Base-by-base conservation (phyloP, 768 basidiomycete species). In the Suillus placidus region DNA sequence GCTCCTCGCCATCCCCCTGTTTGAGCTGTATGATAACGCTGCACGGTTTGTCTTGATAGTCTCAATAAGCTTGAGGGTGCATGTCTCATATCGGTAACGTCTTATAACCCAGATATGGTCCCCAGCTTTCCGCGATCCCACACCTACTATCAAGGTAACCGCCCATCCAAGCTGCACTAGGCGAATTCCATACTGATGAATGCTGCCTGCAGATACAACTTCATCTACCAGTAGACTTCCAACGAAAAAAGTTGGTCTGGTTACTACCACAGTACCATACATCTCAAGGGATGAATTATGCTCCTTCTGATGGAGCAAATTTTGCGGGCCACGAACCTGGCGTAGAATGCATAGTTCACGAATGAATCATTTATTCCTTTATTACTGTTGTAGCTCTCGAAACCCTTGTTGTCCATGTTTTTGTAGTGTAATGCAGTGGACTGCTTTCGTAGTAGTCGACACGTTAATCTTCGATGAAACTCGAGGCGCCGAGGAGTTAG, bases 1-100 rank as follows among this genome's bases (percentile, higher is more conserved):
- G 75, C 87, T 99, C 9, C 88, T 97, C 49, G 97, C 96, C 20
- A 94, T 98, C 55, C 97, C 97, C 0, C 82, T 99, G 43, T 98
- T 97, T 73, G 97, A 99, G 78, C 82, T 99, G 16, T 99, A 99
- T 74, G 97, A 99, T 76, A 99, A 99, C 66, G 93, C 95, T 10
- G 95, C 97, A 0, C 84, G 96, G 84, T 91, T 76, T 60, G 81
- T 74, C 26, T 60, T 38, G 47, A 43, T 62, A 6, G 4, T 4
- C 34, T 23, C 30, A 13, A 43, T 62, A 13, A n/a, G n/a, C 37
- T 43, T 26, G 18, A 47, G 30, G 26, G n/a, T n/a, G 23, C n/a
- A 42, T 62, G 37, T 49, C 65, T 69, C 64, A 60, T n/a, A n/a
- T 63, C 7, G 37, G 42, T 54, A 20, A 55, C 35, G 30, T 37